Percentiles rank a stretch among this genome's conserved stretches.
Conservation (phyloP, 2,329 filamentous ascomycete genomes). For the Colletotrichum echinochloae region DNA sequence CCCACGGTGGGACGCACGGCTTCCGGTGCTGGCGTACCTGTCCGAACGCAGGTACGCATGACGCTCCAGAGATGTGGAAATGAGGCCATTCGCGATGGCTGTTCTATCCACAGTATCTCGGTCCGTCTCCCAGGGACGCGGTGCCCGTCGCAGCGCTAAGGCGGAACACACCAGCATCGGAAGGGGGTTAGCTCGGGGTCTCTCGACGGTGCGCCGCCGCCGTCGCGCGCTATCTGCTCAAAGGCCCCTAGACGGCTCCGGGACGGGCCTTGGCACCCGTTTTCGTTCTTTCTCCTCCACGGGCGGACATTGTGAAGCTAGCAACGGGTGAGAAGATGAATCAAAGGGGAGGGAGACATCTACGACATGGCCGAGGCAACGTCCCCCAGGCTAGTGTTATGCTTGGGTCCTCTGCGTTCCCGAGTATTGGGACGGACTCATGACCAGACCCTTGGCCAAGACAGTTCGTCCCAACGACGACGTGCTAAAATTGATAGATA, state of each 20-base stretch:
- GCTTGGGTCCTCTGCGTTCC: not conserved
- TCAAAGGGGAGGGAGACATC: too few relatives aligned
- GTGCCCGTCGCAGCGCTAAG: not conserved
- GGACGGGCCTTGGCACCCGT: not conserved
- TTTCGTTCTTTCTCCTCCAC: not conserved
- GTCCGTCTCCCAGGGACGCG: not conserved
- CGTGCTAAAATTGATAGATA: not conserved
- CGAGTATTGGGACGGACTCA: not conserved
- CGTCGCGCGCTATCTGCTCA: not conserved
- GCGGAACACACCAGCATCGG: not conserved
- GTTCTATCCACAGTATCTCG: not conserved
- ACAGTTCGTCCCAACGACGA: not conserved
- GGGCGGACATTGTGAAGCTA: not conserved
- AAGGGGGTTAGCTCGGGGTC: not conserved
- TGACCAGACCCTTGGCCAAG: not conserved
- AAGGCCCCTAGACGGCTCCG: not conserved
- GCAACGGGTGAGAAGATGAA: not conserved
- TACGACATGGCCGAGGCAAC: not conserved
- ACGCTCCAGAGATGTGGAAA: not conserved
- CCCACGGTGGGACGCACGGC: not conserved
- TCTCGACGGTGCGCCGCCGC: not conserved
- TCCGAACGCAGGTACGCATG: not conserved
- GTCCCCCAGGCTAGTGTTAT: not conserved
- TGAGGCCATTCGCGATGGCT: not conserved
- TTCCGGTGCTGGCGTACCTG: not conserved